Evolutionary conservation across 345 rosid genomes (phyloP).

Genomic region (Laguncularia racemosa): DNA sequence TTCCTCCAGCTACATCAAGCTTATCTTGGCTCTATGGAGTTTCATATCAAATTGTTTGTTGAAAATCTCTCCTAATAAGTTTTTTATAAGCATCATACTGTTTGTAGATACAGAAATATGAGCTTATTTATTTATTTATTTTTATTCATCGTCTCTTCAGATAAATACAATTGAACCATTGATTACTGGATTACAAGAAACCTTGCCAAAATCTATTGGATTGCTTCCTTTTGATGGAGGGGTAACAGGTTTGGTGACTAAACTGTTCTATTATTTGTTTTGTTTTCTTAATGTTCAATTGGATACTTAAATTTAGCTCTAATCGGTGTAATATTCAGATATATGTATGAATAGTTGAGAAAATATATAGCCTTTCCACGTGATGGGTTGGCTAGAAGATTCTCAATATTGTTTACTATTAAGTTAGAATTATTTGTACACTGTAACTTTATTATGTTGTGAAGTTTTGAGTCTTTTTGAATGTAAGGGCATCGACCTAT

Average conservation of each 20-base stretch:
- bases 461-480: no score
- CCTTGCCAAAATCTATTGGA: slow-evolving; percentile 90
- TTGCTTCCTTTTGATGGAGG: slow-evolving; percentile 95
- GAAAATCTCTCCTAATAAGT: neutral
- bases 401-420: no score
- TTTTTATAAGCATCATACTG: neutral
- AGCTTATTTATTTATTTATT: slow-evolving; percentile 14
- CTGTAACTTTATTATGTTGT: no score
- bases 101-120: neutral
- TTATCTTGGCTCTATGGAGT: no score
- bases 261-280: neutral
- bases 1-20: no score
- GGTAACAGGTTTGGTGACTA: slow-evolving; percentile 54
- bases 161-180: slow-evolving; percentile 76
- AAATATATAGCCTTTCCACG: no score
- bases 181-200: slow-evolving; percentile 86
- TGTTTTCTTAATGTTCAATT: neutral
- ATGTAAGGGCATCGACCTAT: no score
- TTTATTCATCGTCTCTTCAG: slow-evolving; percentile 30
- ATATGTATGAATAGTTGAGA: no score
- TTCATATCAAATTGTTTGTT: neutral
- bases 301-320: no score
- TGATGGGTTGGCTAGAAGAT: no score
- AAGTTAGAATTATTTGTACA: no score
- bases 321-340: no score